Conservation (phyloP, 768 basidiomycete genomes). For the Lactarius hengduanensis region DNA sequence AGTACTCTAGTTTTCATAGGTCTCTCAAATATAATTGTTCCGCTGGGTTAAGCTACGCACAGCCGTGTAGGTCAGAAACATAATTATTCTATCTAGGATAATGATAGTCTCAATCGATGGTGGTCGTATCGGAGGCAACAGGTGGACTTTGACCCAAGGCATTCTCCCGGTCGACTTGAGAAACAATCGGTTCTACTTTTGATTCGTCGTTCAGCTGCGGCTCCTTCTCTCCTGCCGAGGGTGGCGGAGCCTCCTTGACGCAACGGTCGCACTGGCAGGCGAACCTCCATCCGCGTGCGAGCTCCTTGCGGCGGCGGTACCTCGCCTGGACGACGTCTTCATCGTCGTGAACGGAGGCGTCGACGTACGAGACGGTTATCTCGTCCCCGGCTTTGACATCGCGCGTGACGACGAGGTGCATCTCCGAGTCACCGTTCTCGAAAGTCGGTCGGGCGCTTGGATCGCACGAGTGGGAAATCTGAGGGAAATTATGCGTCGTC, state of each 20-base stretch:
- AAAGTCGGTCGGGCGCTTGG: constrained; percentile 69
- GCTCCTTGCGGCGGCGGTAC: constrained; percentile 64
- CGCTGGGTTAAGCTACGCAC: constrained; percentile 21
- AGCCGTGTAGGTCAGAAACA: background rate
- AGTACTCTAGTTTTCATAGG: constrained; percentile 22
- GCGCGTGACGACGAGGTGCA: constrained; percentile 64
- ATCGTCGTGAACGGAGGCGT: constrained; percentile 53
- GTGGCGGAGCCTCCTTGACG: constrained; percentile 45
- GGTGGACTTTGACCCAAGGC: background rate
- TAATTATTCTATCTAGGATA: background rate
- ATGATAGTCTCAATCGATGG: constrained; percentile 19
- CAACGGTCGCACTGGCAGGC: constrained; percentile 72
- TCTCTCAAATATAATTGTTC: constrained; percentile 15
- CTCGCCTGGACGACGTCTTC: constrained; percentile 58
- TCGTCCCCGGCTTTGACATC: constrained; percentile 74
- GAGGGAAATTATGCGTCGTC: no score
- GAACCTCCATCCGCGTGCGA: constrained; percentile 81
- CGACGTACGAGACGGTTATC: constrained; percentile 73
- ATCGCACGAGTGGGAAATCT: constrained; percentile 69
- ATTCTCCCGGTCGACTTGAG: constrained; percentile 19
- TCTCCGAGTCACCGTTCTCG: constrained; percentile 60
- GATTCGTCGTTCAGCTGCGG: constrained; percentile 50
- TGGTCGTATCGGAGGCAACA: constrained; percentile 26
- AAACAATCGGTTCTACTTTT: constrained; percentile 41
- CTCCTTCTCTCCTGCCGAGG: constrained; percentile 31